Evolutionary conservation across 2,329 filamentous ascomycete species (phyloP), one percentile per base, ranked within the genome.

Genomic region (Xylariaceae sp.): DNA sequence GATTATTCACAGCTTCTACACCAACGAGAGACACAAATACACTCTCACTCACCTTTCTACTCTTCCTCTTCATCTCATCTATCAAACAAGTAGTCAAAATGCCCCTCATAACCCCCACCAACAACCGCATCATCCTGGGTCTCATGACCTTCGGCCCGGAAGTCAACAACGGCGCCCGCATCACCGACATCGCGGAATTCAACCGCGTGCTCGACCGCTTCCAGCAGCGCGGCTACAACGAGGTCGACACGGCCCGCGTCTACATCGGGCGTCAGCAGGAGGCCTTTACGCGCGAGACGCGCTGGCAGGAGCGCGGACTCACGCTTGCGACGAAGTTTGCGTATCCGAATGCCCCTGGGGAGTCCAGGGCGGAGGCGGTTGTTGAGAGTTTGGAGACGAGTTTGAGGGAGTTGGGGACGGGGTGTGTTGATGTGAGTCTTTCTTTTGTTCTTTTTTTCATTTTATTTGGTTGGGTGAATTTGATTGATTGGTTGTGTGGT

Each of bases 61-160:
- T 6, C 2, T 45, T 11, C 10, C n/a, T 6, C 42, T 15, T 45
- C 23, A 23, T 23, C n/a, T n/a, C n/a, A n/a, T n/a, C n/a, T n/a
- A n/a, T n/a, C n/a, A n/a, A n/a, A n/a, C n/a, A n/a, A n/a, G 35
- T 18, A 34, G 37, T 54, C 69, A 75, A 64, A 35, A 82, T 82
- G 79, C 77, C 79, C 70, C 77, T 81, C 62, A 66, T 80, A 65
- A 72, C 70, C 11, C 72, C 74, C 52, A 72, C 72, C 57, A 88
- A 85, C 66, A 81, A 87, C 64, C 83, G 88, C 64, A 79, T 91
- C 68, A 90, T 96, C 78, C 85, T 96, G 45, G 90, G 91, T 65
- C 81, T 92, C 57, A 94, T 95, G 91, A 92, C 88, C 70, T 92
- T 91, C 77, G 89, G 88, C 35, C 85, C 89, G 2, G 82, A 84